phyloP scores from a whole-genome alignment of 1,139 yeast genomes.

The Zhuliangozyma blackwelliae region DNA sequence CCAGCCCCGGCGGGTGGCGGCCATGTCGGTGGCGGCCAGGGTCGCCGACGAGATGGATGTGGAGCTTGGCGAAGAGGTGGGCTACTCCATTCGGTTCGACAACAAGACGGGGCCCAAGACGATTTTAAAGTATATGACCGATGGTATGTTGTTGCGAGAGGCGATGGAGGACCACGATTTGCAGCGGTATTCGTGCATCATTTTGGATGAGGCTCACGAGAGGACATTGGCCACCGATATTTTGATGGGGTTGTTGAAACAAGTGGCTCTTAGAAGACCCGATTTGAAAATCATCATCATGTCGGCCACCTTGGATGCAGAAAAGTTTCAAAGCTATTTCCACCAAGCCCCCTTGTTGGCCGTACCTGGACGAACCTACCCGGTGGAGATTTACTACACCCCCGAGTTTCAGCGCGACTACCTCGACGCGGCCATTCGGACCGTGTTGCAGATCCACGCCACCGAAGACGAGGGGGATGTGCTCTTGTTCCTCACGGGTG shows the following conservation, averaged over 20 bases:
- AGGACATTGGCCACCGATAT: slow-evolving; percentile 96
- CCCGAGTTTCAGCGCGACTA: slow-evolving; percentile 96
- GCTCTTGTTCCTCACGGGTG: slow-evolving; percentile 87
- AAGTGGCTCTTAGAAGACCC: slow-evolving; percentile 72
- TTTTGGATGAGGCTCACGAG: slow-evolving; percentile 97
- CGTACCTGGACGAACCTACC: slow-evolving; percentile 97
- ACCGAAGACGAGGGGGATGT: slow-evolving; percentile 95
- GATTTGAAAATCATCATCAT: slow-evolving; percentile 89
- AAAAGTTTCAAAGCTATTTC: slow-evolving; percentile 87
- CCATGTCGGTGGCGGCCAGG: slow-evolving; percentile 95
- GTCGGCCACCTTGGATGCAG: slow-evolving; percentile 98
- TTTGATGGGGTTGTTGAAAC: slow-evolving; percentile 89
- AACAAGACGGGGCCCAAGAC: slow-evolving; percentile 80
- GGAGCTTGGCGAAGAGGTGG: slow-evolving; percentile 84
- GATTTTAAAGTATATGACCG: slow-evolving; percentile 92
- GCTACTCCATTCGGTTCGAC: slow-evolving; percentile 90
- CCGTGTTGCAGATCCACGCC: slow-evolving; percentile 94
- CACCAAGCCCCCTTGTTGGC: slow-evolving; percentile 90
- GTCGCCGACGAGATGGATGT: slow-evolving; percentile 98
- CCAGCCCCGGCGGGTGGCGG: slow-evolving; percentile 97
- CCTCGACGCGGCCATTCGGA: slow-evolving; percentile 88
- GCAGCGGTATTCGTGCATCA: slow-evolving; percentile 78
- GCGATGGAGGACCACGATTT: slow-evolving; percentile 95
- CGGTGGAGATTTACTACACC: slow-evolving; percentile 94
- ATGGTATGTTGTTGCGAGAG: slow-evolving; percentile 95